These are phyloP conservation scores for Alternaria atra DNA, from an alignment of 2,329 filamentous ascomycete genomes.

Conservation along the genomic window DNA sequence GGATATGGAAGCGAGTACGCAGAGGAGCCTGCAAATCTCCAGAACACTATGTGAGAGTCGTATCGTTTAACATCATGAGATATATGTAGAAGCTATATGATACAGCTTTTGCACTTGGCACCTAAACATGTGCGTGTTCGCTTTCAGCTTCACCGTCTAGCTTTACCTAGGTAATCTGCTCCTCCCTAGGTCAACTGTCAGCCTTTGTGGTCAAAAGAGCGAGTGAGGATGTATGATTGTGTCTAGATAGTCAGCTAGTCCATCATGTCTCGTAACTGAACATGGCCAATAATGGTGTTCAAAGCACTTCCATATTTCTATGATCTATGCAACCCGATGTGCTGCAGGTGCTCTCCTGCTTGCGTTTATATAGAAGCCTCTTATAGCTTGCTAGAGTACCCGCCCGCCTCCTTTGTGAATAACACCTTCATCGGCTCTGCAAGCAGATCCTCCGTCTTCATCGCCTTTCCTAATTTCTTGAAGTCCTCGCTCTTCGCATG, in stretches of 20 bases:
- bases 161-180: not conserved
- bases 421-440: conserved; percentile 39
- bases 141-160: not conserved
- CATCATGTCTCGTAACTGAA: not conserved
- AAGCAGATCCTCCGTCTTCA: conserved; percentile 45
- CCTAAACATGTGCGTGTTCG: not conserved
- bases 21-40: not conserved
- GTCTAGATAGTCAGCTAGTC: not conserved
- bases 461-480: conserved; percentile 28
- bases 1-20: conserved; percentile 25
- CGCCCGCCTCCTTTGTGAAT: conserved; percentile 42
- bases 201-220: not conserved
- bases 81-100: not conserved
- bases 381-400: conserved; percentile 28
- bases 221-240: not conserved
- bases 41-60: not conserved
- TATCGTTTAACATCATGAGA: not conserved
- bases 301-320: not conserved
- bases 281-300: not conserved
- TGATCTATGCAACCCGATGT: not conserved
- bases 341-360: not conserved
- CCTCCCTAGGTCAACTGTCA: not conserved
- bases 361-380: not conserved
- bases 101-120: not conserved
- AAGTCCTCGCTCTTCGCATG: conserved; percentile 37